phyloP scores from a whole-genome alignment of 352 stramenopile genomes.

The Elongisporangium undulatum region DNA sequence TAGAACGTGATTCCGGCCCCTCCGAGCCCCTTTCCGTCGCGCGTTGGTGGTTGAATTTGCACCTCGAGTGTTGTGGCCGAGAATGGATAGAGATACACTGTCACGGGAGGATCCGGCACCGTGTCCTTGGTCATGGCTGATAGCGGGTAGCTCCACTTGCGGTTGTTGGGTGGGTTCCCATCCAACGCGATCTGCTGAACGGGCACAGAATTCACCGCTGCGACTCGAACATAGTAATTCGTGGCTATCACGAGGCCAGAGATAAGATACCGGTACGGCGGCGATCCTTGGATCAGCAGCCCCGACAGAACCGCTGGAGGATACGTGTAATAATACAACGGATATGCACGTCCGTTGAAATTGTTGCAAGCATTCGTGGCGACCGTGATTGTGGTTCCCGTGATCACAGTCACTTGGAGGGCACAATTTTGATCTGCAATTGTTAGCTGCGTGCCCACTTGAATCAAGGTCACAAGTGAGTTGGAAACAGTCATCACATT shows the following conservation, averaged over 20 bases:
- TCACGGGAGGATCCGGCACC: constrained; percentile 66
- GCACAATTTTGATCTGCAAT: constrained; percentile 49
- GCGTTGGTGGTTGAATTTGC: constrained; percentile 62
- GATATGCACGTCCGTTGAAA: constrained; percentile 42
- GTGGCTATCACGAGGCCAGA: constrained; percentile 48
- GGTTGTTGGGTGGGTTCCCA: constrained; percentile 84
- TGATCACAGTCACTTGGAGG: constrained; percentile 24
- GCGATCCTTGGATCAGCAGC: constrained; percentile 58
- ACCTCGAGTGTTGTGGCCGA: constrained; percentile 65
- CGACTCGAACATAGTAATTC: constrained; percentile 91
- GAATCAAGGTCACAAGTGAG: constrained; percentile 23
- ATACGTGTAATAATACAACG: constrained; percentile 63
- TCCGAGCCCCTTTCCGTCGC: constrained; percentile 50
- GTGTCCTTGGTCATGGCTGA: constrained; percentile 78
- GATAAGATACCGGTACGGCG: constrained; percentile 82
- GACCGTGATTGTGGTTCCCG: constrained; percentile 15
- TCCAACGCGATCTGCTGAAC: constrained; percentile 80
- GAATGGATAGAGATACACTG: constrained; percentile 51
- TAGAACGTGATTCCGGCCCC: constrained; percentile 45
- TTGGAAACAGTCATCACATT: constrained; percentile 31
- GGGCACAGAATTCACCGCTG: constrained; percentile 87
- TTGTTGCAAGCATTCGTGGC: constrained; percentile 26
- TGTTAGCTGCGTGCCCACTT: constrained; percentile 36
- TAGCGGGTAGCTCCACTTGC: constrained; percentile 86
- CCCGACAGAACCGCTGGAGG: constrained; percentile 44